Evolutionary conservation across 176 grass and related monocot genomes (phyloP), one percentile per base, ranked within the genome.

Genomic region (Alopecurus myosuroides): DNA sequence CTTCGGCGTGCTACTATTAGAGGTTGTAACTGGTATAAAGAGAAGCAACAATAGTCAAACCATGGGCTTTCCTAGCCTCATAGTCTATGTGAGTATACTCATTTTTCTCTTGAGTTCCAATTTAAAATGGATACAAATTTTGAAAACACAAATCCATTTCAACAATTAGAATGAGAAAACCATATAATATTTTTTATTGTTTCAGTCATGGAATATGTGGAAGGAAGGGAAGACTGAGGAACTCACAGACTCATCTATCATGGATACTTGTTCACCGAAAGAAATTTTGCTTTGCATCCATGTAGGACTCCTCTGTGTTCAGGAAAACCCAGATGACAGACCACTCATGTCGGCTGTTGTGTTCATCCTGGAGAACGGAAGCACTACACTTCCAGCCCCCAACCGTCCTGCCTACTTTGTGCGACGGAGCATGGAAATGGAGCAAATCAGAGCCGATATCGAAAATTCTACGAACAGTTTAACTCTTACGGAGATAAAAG

Each of bases 121-220:
- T 35, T 35, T 35, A 35, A 35, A 35, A n/a, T n/a, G n/a, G n/a
- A n/a, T n/a, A n/a, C n/a, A n/a, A n/a, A n/a, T n/a, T n/a, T n/a
- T n/a, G n/a, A n/a, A n/a, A n/a, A n/a, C n/a, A n/a, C n/a, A n/a
- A n/a, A n/a, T n/a, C n/a, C n/a, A n/a, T n/a, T n/a, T n/a, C 34
- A 35, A 35, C 34, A 35, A 35, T 4, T 35, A 35, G 34, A 35
- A 35, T 35, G 34, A 35, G 34, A 35, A 35, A 35, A 35, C 34
- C 34, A 35, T 35, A 35, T 35, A 0, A 7, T 64, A 7, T 64
- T 11, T 70, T 4, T 79, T 57, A 7, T 57, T 57, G 48, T 66
- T 67, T 6, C 34, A 89, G 87, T 66, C 87, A 45, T 87, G 70
- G 77, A 92, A 92, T 41, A 41, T 93, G 29, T 93, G 91, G 84